Conservation (phyloP, 2,329 filamentous ascomycete genomes). For the Ceratocystiopsis brevicomis region DNA sequence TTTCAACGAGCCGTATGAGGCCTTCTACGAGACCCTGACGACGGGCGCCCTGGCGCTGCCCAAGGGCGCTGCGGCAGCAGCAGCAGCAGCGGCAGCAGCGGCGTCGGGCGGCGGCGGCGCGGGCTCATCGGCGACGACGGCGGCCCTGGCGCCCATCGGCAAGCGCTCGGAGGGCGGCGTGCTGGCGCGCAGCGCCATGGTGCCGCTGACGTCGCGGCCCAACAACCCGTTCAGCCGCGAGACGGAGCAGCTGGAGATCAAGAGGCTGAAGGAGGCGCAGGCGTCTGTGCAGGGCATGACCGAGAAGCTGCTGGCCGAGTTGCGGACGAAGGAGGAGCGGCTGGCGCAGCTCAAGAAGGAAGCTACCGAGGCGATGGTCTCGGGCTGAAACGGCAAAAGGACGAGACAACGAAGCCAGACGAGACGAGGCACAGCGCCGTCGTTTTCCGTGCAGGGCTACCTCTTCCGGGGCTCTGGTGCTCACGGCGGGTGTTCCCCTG, state of each 20-base stretch:
- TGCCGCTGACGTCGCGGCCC: conserved; percentile 47
- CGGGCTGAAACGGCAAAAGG: conserved; percentile 5
- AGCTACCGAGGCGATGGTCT: conserved; percentile 7
- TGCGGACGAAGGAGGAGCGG: conserved; percentile 45
- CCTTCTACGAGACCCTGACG: conserved; percentile 76
- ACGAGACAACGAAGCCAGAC: background rate
- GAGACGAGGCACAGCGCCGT: too few species aligned
- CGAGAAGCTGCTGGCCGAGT: conserved; percentile 37
- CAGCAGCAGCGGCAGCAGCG: conserved; percentile 26
- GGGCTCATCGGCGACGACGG: conserved; percentile 16
- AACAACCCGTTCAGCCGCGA: conserved; percentile 56
- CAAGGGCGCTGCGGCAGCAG: conserved; percentile 19
- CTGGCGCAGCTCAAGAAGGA: conserved; percentile 41
- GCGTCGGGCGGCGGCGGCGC: conserved; percentile 19
- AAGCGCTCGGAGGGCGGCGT: conserved; percentile 29
- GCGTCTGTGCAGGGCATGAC: conserved; percentile 43
- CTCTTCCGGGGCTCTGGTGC: too few species aligned
- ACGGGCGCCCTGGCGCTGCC: conserved; percentile 38
- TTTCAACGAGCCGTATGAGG: conserved; percentile 91
- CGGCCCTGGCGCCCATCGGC: conserved; percentile 17
- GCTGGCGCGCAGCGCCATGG: conserved; percentile 52
- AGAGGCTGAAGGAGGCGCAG: conserved; percentile 43
- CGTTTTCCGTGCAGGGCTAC: too few species aligned
- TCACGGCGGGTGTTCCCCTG: too few species aligned
- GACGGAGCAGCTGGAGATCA: conserved; percentile 45